Conservation (phyloP, 305 asterid species). For the Ilex paraguariensis region DNA sequence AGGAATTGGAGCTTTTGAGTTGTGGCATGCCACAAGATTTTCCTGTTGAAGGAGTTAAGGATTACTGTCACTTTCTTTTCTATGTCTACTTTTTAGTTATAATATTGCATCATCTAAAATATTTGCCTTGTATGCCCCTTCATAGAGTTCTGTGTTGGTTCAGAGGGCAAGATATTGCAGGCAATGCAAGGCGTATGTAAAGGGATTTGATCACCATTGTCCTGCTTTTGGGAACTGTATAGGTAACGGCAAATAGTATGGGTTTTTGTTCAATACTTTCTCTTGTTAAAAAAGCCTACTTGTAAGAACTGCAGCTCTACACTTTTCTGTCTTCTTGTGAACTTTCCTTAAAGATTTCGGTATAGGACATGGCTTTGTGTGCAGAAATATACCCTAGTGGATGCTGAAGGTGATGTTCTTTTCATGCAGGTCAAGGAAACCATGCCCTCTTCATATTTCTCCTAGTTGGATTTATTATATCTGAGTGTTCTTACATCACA, state of each 20-base stretch:
- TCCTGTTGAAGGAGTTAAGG: slow-evolving; percentile 26
- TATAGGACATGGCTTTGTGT: too few species aligned
- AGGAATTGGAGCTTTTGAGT: slow-evolving; percentile 25
- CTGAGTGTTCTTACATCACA: slow-evolving; percentile 38
- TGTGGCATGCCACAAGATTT: slow-evolving; percentile 20
- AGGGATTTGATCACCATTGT: slow-evolving; percentile 58
- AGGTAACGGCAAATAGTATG: slow-evolving; percentile 19
- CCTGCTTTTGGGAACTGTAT: slow-evolving; percentile 64
- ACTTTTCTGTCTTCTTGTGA: too few species aligned
- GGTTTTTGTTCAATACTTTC: slow-evolving; percentile 1
- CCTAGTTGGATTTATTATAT: slow-evolving; percentile 31
- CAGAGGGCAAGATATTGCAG: slow-evolving; percentile 42
- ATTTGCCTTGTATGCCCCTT: background rate
- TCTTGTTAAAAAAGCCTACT: background rate
- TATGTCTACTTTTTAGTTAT: background rate
- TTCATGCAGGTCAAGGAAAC: slow-evolving; percentile 44
- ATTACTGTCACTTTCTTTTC: slow-evolving; percentile 12
- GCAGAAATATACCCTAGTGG: too few species aligned
- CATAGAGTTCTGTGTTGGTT: slow-evolving; percentile 22
- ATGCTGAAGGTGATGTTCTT: background rate
- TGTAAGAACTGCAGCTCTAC: background rate
- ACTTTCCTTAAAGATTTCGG: too few species aligned
- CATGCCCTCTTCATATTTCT: slow-evolving; percentile 36
- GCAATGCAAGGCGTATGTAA: slow-evolving; percentile 39
- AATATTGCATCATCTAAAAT: too few species aligned